A percentile compares a stretch with the other conserved stretches of the same genome.
phyloP scores from a whole-genome alignment of 768 basidiomycete genomes.

The Boletus speciosus region DNA sequence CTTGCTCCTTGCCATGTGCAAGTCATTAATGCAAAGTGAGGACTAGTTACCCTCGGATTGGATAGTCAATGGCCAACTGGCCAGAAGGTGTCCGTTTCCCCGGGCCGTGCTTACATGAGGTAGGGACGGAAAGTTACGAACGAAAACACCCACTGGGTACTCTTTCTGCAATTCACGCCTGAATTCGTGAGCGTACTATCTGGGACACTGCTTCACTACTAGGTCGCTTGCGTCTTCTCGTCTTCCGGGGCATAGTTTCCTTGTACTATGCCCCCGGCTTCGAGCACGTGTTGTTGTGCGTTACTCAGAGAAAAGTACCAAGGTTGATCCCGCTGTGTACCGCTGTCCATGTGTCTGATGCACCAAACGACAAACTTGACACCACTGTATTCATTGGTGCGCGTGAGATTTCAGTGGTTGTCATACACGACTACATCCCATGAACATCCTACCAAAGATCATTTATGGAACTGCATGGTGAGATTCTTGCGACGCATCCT shows the following conservation, averaged over 20 bases:
- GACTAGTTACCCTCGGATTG: neutral
- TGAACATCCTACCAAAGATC: conserved; percentile 40
- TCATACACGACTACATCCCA: conserved; percentile 8
- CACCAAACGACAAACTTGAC: neutral
- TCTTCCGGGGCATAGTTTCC: neutral
- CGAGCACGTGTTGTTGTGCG: neutral
- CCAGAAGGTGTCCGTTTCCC: neutral
- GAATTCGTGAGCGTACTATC: neutral
- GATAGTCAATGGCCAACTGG: too few species aligned
- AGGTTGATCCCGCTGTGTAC: neutral
- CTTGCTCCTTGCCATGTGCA: neutral
- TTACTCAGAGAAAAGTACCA: neutral
- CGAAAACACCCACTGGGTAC: neutral
- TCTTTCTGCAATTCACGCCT: neutral
- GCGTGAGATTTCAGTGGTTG: conserved; percentile 17
- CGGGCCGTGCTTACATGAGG: neutral
- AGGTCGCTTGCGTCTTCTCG: neutral
- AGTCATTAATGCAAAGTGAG: neutral
- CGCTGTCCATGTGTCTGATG: neutral
- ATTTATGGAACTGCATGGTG: conserved; percentile 66
- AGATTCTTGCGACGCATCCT: conserved; percentile 10
- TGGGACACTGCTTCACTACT: neutral
- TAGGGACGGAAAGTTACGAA: neutral
- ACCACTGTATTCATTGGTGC: neutral
- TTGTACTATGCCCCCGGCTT: neutral